A percentile compares a stretch with the other conserved stretches of the same genome.
phyloP scores from a whole-genome alignment of 164 flowering plant species.

The Macadamia integrifolia region DNA sequence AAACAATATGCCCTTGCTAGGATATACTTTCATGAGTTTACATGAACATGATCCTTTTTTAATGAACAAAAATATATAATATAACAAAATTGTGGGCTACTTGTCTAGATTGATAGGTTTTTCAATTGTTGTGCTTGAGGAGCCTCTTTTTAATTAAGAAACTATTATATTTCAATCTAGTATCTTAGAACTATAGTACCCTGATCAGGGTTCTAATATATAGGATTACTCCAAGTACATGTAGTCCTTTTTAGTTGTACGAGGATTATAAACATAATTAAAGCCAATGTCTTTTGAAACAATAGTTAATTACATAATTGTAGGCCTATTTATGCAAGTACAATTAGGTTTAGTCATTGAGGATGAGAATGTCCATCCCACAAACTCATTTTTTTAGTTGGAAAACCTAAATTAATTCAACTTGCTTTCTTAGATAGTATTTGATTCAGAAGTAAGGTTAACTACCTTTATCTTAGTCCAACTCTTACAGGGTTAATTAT shows the following conservation, averaged over 20 bases:
- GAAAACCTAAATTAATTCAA: too few relatives aligned
- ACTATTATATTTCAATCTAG: too few relatives aligned
- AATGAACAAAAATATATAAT: conserved; percentile 1
- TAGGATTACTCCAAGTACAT: not conserved
- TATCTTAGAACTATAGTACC: too few relatives aligned
- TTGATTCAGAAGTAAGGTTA: not conserved
- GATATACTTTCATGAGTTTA: not conserved
- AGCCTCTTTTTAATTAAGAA: not conserved
- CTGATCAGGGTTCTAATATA: too few relatives aligned
- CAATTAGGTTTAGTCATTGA: not conserved
- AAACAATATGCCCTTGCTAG: not conserved
- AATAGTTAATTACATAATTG: not conserved
- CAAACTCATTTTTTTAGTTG: not conserved
- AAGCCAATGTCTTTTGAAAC: not conserved
- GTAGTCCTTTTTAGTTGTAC: too few relatives aligned
- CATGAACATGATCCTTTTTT: not conserved
- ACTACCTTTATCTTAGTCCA: too few relatives aligned
- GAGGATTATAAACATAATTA: too few relatives aligned
- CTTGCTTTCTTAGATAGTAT: not conserved
- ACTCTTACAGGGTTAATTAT: not conserved
- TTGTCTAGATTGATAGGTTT: conserved; percentile 4
- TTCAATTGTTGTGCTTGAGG: conserved; percentile 8
- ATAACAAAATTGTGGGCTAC: conserved; percentile 6
- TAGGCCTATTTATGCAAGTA: too few relatives aligned
- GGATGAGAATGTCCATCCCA: not conserved